Base-by-base conservation (phyloP, 2,329 filamentous ascomycete genomes). In the Sporothrix mexicana region DNA sequence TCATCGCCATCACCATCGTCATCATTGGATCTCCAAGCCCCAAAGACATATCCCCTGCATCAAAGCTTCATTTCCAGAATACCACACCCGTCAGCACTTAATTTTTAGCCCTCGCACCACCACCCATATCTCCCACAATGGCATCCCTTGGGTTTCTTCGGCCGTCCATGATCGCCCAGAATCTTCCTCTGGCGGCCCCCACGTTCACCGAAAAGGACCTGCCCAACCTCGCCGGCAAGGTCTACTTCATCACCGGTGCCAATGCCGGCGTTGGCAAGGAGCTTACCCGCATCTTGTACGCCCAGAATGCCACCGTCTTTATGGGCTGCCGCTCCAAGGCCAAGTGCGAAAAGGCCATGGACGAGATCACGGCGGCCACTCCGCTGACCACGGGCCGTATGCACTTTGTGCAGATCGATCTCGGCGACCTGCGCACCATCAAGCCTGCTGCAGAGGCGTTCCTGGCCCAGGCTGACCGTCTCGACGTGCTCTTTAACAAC, bases 221-320 rank as follows among this genome's bases (percentile, higher is more conserved):
- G 8, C 76, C 77, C 13, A 77, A 80, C 57, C 79, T 80, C 15
- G 20, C 57, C 13, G 77, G 76, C 64, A 78, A 78, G 73, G 78
- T 87, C 47, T 85, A 82, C 79, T 83, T 88, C 64, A 82, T 88
- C 20, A 88, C 77, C 1, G 78, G 77, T 12, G 74, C 77, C 59
- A 79, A 78, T 69, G 76, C 75, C 2, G 78, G 78, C 83, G 80
- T 87, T 12, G 87, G 86, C 25, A 81, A 82, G 67, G 84, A 87
- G 75, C 80, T 88, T 8, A 79, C 79, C 41, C 83, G 82, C 59
- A 82, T 88, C 5, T 81, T 90, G 13, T 89, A 88, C 77, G 75
- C 78, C 2, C 82, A 81, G 36, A 84, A 86, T 69, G 86, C 80
- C 70, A 86, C 80, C 12, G 83, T 89, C 53, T 88, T 87, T 77